Evolutionary conservation across 768 basidiomycete species (phyloP).

Genomic region (Tubosaeta sp.): DNA sequence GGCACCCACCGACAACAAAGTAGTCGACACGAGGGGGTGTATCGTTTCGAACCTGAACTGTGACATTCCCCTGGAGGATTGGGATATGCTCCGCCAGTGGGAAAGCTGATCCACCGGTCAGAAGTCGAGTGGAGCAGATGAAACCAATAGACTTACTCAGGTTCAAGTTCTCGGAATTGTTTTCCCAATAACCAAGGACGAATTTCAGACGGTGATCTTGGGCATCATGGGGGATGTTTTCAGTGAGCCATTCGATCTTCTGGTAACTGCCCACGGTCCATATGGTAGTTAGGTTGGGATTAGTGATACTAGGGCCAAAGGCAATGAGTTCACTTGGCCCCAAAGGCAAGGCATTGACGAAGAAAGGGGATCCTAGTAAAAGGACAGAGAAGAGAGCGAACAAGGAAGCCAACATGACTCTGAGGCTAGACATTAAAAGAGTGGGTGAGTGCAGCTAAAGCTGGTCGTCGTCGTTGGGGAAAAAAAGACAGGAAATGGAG

Average conservation of each 20-base stretch:
- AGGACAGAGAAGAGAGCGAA: conserved; percentile 30
- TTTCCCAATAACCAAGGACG: conserved; percentile 39
- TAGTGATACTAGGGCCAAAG: conserved; percentile 40
- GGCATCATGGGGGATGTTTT: conserved; percentile 36
- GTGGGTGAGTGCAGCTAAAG: conserved; percentile 1
- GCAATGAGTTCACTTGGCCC: conserved; percentile 32
- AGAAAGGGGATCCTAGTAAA: conserved; percentile 24
- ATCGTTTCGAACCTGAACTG: conserved; percentile 51
- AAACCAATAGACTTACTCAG: conserved; percentile 34
- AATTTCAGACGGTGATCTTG: conserved; percentile 36
- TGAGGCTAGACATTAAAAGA: conserved; percentile 15
- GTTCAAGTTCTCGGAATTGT: conserved; percentile 47
- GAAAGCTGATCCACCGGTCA: conserved; percentile 36
- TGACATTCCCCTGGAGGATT: conserved; percentile 44
- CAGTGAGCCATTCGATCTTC: conserved; percentile 40
- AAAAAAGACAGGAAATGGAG: neutral
- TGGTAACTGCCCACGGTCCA: conserved; percentile 39
- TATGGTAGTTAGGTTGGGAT: conserved; percentile 27
- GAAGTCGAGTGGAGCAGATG: neutral
- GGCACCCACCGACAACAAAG: conserved; percentile 56
- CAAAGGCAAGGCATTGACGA: conserved; percentile 27
- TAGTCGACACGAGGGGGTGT: conserved; percentile 41
- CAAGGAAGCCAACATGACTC: conserved; percentile 20
- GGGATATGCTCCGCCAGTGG: conserved; percentile 57
- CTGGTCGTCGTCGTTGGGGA: neutral